These are phyloP conservation scores for Aspergillus sclerotialis DNA, from an alignment of 2,329 filamentous ascomycete genomes.

Conservation along the genomic window DNA sequence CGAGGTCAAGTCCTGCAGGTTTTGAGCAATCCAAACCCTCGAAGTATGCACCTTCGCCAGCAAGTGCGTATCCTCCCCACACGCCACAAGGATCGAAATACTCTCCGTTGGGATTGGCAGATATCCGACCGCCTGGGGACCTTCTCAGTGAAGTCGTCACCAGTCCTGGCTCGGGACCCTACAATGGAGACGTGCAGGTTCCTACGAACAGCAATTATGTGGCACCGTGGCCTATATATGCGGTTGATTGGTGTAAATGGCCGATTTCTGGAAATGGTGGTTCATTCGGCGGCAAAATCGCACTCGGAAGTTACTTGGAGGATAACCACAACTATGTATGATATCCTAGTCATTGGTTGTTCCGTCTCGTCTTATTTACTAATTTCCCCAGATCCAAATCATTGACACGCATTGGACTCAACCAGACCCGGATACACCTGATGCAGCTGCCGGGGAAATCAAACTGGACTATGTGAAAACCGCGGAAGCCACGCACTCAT, in stretches of 20 bases:
- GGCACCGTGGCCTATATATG: conserved; percentile 91
- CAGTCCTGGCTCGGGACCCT: conserved; percentile 51
- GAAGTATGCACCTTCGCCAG: conserved; percentile 53
- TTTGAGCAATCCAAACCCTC: conserved; percentile 52
- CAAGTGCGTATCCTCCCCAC: conserved; percentile 42
- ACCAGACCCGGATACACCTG: conserved; percentile 59
- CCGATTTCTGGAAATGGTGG: conserved; percentile 57
- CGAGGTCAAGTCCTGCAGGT: conserved; percentile 72
- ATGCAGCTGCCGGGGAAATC: conserved; percentile 59
- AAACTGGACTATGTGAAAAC: conserved; percentile 82
- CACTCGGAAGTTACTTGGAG: conserved; percentile 91
- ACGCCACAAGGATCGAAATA: conserved; percentile 61
- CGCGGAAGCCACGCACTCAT: conserved; percentile 94
- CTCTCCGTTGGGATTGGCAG: conserved; percentile 82
- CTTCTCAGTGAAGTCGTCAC: conserved; percentile 65
- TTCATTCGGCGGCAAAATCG: conserved; percentile 78
- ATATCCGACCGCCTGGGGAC: conserved; percentile 82
- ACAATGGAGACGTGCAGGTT: conserved; percentile 60
- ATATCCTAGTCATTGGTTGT: conserved; percentile 6
- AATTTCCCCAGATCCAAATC: conserved; percentile 74
- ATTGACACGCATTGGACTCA: conserved; percentile 77
- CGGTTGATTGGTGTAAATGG: conserved; percentile 99
- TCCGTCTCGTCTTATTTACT: conserved; percentile 7
- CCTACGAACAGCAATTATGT: conserved; percentile 82
- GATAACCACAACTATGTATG: conserved; percentile 96